Base-by-base conservation (phyloP, 2,329 filamentous ascomycete species). In the Beauveria caledonica region DNA sequence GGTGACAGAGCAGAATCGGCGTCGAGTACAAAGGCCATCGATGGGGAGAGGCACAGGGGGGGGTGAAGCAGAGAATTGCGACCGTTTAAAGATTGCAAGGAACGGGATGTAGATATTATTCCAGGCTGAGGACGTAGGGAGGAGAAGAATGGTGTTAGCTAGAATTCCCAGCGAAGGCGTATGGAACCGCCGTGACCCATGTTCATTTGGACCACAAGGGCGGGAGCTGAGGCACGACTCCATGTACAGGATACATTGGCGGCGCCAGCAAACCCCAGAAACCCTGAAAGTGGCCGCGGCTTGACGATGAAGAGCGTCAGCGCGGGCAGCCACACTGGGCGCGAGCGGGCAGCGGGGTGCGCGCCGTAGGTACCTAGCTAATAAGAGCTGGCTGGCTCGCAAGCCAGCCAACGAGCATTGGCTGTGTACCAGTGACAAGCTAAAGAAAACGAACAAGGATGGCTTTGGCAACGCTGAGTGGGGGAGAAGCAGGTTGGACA, bases 361-460 rank as follows among this genome's bases (percentile, higher is more conserved):
- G 33, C 33, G 33, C 13, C 2, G 33, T 36, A 36, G 33, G 33
- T 36, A n/a, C 23, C 23, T 23, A 23, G 23, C 3, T 23, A 23
- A 23, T 3, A 36, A 15, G 5, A 36, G 33, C 11, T 36, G 33
- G 33, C 33, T 36, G 33, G 33, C 33, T 36, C 5, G 5, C 33
- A 15, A 36, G 49, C 40, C 48, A 46, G 57, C 50, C 58, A 55
- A 60, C 50, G 58, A 60, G 29, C 50, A 54, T 60, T 36, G 58
- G 58, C 58, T 60, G 50, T 54, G 50, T 60, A 49, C 57, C 27
- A 60, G 57, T 53, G 39, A 60, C 57, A 51, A 44, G 33, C n/a
- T 23, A 5, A n/a, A n/a, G 49, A 29, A 60, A 19, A 21, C 17
- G 23, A 48, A 19, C 58, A 60, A 44, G 58, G 58, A 60, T 60